Conservation (phyloP, 2,329 filamentous ascomycete species). For the Pseudogymnoascus sp. region DNA sequence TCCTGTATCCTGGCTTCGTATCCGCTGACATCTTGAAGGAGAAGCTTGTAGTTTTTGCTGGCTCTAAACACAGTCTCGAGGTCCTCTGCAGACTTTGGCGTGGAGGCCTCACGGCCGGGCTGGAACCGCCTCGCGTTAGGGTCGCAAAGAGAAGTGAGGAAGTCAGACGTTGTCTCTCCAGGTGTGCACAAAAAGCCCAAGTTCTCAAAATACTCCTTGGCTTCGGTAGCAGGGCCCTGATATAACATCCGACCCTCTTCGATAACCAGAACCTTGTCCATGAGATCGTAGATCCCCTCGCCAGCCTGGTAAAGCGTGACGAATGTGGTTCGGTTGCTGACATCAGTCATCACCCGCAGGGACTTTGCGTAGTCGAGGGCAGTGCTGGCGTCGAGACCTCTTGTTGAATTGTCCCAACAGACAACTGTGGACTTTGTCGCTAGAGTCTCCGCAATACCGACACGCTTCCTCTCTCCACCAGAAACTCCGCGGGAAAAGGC, state of each 20-base stretch:
- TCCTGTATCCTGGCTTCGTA: slow-evolving; percentile 50
- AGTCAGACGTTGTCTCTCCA: slow-evolving; percentile 57
- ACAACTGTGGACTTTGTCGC: slow-evolving; percentile 35
- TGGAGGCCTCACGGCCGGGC: slow-evolving; percentile 30
- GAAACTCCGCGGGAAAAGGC: slow-evolving; percentile 54
- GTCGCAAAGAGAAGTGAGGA: slow-evolving; percentile 56
- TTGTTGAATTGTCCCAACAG: slow-evolving; percentile 60
- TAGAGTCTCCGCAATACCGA: slow-evolving; percentile 45
- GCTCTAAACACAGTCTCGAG: slow-evolving; percentile 63
- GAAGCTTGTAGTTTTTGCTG: slow-evolving; percentile 51
- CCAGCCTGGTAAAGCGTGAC: slow-evolving; percentile 63
- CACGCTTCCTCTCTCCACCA: slow-evolving; percentile 53
- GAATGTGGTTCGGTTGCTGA: slow-evolving; percentile 49
- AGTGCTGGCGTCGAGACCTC: slow-evolving; percentile 56
- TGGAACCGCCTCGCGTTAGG: slow-evolving; percentile 57
- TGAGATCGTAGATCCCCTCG: slow-evolving; percentile 59
- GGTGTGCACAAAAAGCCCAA: slow-evolving; percentile 54
- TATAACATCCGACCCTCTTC: slow-evolving; percentile 58
- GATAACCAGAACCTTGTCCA: slow-evolving; percentile 62
- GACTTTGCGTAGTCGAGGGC: slow-evolving; percentile 53
- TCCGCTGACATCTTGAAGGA: slow-evolving; percentile 50
- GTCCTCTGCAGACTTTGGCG: slow-evolving; percentile 36
- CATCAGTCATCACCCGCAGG: slow-evolving; percentile 55
- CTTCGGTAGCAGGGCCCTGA: slow-evolving; percentile 51
- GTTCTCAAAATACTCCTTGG: slow-evolving; percentile 54